phyloP scores from a whole-genome alignment of 805 yeast genomes.

The Sugiyamaella chiloensis region DNA sequence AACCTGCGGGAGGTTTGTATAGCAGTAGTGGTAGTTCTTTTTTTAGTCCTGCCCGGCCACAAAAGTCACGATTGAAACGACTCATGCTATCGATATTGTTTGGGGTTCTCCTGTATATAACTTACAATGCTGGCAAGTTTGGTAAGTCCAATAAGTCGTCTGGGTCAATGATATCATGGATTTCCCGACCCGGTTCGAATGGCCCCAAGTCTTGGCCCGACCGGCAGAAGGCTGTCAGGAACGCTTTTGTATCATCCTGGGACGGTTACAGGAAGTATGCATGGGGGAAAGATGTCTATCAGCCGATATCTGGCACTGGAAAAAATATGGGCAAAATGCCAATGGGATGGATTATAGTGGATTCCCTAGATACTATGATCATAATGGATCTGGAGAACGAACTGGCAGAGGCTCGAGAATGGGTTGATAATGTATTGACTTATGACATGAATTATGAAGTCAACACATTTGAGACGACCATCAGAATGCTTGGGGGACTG shows the following conservation, averaged over 20 bases:
- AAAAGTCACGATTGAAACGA: constrained; percentile 32
- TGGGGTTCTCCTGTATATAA: constrained; percentile 40
- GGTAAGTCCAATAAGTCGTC: background rate
- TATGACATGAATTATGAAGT: constrained; percentile 73
- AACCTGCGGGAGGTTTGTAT: constrained; percentile 35
- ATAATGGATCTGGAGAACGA: constrained; percentile 68
- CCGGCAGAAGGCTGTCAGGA: constrained; percentile 56
- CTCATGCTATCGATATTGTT: constrained; percentile 43
- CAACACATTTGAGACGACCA: constrained; percentile 90
- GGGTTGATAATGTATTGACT: constrained; percentile 69
- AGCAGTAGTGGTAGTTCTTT: constrained; percentile 3
- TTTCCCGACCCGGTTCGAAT: constrained; percentile 4
- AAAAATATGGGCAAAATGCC: constrained; percentile 77
- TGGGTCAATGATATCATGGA: background rate
- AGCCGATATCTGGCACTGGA: constrained; percentile 61
- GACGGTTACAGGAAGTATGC: constrained; percentile 67
- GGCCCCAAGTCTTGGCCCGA: constrained; percentile 40
- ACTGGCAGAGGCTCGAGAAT: constrained; percentile 57
- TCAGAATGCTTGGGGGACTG: constrained; percentile 91
- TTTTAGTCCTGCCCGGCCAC: background rate
- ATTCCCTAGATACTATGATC: constrained; percentile 76
- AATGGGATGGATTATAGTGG: constrained; percentile 91
- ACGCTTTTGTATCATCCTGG: constrained; percentile 77
- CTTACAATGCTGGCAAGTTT: constrained; percentile 34
- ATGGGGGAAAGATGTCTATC: constrained; percentile 80